phyloP scores from a whole-genome alignment of 2,329 filamentous ascomycete species.

The Botrytis paeoniae region DNA sequence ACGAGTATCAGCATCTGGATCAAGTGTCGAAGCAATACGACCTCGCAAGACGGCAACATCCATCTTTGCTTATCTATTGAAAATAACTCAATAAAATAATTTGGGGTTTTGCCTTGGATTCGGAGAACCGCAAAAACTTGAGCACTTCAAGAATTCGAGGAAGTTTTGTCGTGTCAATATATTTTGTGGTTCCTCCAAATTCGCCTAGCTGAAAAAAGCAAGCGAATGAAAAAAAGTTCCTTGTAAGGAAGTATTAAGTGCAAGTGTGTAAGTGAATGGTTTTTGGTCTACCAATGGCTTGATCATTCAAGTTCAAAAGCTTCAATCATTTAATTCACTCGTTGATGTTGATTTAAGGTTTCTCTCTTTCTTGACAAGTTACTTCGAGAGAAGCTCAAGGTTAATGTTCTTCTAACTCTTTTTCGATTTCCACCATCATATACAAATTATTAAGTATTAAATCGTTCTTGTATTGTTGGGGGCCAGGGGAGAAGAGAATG shows the following conservation, averaged over 20 bases:
- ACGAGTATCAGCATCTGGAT: constrained; percentile 70
- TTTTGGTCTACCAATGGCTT: not conserved
- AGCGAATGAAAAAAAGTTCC: constrained; percentile 18
- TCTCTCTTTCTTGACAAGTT: not conserved
- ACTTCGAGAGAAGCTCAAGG: accelerated
- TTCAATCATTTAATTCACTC: not conserved
- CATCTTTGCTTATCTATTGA: constrained; percentile 47
- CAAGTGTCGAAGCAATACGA: constrained; percentile 74
- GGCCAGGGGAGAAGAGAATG: not conserved
- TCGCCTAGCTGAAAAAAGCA: constrained; percentile 20
- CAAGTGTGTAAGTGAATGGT: not conserved
- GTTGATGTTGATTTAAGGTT: not conserved
- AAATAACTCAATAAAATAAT: constrained; percentile 15
- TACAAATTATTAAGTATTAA: not conserved
- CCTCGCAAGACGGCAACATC: constrained; percentile 71
- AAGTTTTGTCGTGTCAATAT: constrained; percentile 21
- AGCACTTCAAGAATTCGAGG: constrained; percentile 16
- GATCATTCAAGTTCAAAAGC: not conserved
- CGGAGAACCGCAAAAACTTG: constrained; percentile 11
- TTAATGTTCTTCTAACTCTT: not conserved
- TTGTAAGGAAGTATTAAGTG: not conserved
- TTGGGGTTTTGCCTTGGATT: constrained; percentile 5
- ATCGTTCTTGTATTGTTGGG: not conserved
- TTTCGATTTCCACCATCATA: not conserved
- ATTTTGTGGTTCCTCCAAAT: constrained; percentile 20